phyloP scores from a whole-genome alignment of 2,329 filamentous ascomycete species.

The Aspergillus latus region DNA sequence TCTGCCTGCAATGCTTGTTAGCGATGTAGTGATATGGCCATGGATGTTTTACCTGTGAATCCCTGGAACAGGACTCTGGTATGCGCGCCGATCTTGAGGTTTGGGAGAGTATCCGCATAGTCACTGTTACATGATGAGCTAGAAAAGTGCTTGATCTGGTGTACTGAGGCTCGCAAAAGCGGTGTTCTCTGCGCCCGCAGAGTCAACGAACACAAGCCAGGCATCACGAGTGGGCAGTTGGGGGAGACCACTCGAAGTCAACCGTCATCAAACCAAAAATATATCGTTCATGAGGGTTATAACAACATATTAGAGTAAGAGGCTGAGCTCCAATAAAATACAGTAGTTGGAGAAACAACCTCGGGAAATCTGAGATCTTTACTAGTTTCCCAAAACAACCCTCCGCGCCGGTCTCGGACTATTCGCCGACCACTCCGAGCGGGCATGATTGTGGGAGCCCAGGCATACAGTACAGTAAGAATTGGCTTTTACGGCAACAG shows the following conservation, averaged over 20 bases:
- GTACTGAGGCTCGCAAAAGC: slow-evolving; percentile 4
- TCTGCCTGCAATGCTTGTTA: slow-evolving; percentile 27
- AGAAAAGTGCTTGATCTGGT: slow-evolving; percentile 30
- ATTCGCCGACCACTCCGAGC: slow-evolving; percentile 16
- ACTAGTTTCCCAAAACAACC: not conserved
- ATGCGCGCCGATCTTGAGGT: slow-evolving; percentile 65
- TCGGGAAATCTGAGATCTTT: slow-evolving; percentile 10
- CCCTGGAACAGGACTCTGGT: slow-evolving; percentile 70
- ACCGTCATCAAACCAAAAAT: not conserved
- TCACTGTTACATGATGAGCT: slow-evolving; percentile 29
- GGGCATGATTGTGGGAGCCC: too few species aligned
- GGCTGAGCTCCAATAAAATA: not conserved
- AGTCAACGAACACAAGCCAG: slow-evolving; percentile 24
- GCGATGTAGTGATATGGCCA: slow-evolving; percentile 3
- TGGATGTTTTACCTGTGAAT: slow-evolving; percentile 57
- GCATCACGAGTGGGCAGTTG: slow-evolving; percentile 8
- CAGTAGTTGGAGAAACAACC: not conserved
- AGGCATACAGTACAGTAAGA: too few species aligned
- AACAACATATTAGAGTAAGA: not conserved
- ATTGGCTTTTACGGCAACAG: slow-evolving; percentile 24
- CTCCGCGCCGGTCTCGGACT: slow-evolving; percentile 19
- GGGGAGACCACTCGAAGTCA: not conserved
- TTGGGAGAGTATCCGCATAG: slow-evolving; percentile 63
- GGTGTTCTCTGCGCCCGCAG: slow-evolving; percentile 21
- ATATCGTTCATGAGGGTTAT: too few species aligned